Base-by-base conservation (phyloP, 2,329 filamentous ascomycete species). In the Penicillium sp. region DNA sequence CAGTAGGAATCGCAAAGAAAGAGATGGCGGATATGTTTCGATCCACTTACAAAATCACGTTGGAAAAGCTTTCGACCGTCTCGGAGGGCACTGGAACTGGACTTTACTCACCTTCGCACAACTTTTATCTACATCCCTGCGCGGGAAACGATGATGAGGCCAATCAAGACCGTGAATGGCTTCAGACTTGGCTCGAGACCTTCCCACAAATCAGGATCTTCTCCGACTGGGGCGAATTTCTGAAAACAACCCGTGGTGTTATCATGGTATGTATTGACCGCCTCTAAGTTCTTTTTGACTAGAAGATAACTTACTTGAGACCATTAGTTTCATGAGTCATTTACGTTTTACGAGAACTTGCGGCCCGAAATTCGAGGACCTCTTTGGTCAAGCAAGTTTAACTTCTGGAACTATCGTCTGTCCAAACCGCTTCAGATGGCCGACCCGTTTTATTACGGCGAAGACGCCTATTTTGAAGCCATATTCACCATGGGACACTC, bases 401-500 rank as follows among this genome's bases (percentile, higher is more conserved):
- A 63, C 47, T 68, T 73, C 34, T 76, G 73, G 68, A 68, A 58
- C 10, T 60, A 72, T 34, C 69, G 69, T 15, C 50, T 74, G 26
- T 29, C 39, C 3, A 52, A 47, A 6, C 65, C 64, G 7, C 60
- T 73, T 5, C 48, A 67, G 42, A 51, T 60, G 23, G 45, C 61
- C 33, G 58, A 65, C 42, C 39, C 52, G 15, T 48, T 52, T 23
- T 51, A 31, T 24, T 38, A n/a, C 28, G 33, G 24, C 2, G 16
- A 44, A 13, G 16, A 24, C 2, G 51, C 57, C 3, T 57, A 72
- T 43, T 62, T 70, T 24, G 63, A 72, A 52, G 67, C 70, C 13
- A 54, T 77, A 5, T 76, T 77, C 28, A 69, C 70, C 6, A 56
- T 66, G 42, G 74, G 73, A 7, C 61, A 58, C 8, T 69, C 69